Base-by-base conservation (phyloP, 371 early-diverging fungal genomes). In the Umbelopsis sp. region DNA sequence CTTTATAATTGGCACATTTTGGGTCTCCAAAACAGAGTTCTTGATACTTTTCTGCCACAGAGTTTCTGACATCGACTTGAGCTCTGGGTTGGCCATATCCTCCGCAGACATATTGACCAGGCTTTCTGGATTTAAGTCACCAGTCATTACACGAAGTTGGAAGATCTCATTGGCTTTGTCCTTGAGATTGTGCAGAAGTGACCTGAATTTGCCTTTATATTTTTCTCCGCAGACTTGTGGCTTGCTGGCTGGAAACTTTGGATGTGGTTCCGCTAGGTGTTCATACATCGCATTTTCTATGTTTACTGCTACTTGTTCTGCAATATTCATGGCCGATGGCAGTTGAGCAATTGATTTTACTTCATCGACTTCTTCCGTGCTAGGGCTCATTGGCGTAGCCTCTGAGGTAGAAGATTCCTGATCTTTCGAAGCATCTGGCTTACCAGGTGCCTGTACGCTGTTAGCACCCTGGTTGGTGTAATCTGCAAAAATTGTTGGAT, bases 161-260 rank as follows among this genome's bases (percentile, higher is more conserved):
- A 94, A 87, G 2, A 74, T 75, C 44, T 82, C 72, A 66, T 93
- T 94, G 68, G 84, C 87, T 73, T 87, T 87, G 75, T 93, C 93
- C 69, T 90, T 92, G 29, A 94, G 78, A 73, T 92, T 93, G 77
- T 89, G 89, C 57, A 88, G 75, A 29, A 94, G 71, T 0, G 89
- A 88, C 48, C 94, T 77, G 72, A 88, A 91, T 76, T 91, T 92
- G 70, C 80, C 78, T 80, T 92, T 93, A 80, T 94, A 94, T 63
- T 82, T 79, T 53, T 82, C 82, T 3, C 85, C 88, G 71, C 81
- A 77, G 3, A 67, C 67, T 16, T 62, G 70, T 16, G 65, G 68
- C 3, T 69, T 69, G 9, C 65, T 53, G 14, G 52, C 69, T 37
- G 57, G 57, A 5, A 32, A 25, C 25, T 67, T 45, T 14, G 64